Evolutionary conservation across 2,329 filamentous ascomycete species (phyloP).

Genomic region (Colletotrichum truncatum): DNA sequence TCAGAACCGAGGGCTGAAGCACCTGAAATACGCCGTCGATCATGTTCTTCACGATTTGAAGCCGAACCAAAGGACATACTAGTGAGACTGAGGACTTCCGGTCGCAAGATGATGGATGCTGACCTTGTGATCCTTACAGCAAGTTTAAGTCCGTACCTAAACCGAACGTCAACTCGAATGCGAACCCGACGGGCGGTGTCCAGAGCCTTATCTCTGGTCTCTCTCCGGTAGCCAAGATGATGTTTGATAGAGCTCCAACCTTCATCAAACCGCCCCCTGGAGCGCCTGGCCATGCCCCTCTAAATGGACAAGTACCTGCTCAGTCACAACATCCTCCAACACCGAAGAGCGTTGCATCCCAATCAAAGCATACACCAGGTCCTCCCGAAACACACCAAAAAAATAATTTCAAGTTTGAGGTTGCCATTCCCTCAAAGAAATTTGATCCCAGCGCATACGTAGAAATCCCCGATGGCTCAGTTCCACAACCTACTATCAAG

Average conservation of each 20-base stretch:
- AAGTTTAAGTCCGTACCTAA: constrained; percentile 65
- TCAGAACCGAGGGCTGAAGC: constrained; percentile 60
- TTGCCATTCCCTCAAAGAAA: constrained; percentile 56
- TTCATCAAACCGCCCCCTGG: constrained; percentile 51
- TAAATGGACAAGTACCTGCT: constrained; percentile 36
- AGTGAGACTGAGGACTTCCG: constrained; percentile 54
- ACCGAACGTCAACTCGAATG: constrained; percentile 37
- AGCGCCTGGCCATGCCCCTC: constrained; percentile 37
- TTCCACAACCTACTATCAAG: constrained; percentile 30
- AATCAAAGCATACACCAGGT: constrained; percentile 21
- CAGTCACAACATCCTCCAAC: constrained; percentile 24
- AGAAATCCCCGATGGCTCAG: constrained; percentile 39
- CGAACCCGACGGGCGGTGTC: constrained; percentile 24
- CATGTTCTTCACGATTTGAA: constrained; percentile 80
- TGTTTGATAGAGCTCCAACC: constrained; percentile 53
- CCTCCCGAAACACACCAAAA: constrained; percentile 42
- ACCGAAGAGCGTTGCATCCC: constrained; percentile 27
- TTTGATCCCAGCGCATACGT: constrained; percentile 48
- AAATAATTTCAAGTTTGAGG: constrained; percentile 54
- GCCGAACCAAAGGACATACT: constrained; percentile 75
- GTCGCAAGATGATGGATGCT: constrained; percentile 12
- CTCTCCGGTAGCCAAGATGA: constrained; percentile 60
- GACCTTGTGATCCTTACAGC: constrained; percentile 47
- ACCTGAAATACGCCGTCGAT: constrained; percentile 74
- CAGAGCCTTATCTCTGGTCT: constrained; percentile 50